Evolutionary conservation across 2,329 filamentous ascomycete genomes (phyloP).

Genomic region (Paecilomyces variotii): DNA sequence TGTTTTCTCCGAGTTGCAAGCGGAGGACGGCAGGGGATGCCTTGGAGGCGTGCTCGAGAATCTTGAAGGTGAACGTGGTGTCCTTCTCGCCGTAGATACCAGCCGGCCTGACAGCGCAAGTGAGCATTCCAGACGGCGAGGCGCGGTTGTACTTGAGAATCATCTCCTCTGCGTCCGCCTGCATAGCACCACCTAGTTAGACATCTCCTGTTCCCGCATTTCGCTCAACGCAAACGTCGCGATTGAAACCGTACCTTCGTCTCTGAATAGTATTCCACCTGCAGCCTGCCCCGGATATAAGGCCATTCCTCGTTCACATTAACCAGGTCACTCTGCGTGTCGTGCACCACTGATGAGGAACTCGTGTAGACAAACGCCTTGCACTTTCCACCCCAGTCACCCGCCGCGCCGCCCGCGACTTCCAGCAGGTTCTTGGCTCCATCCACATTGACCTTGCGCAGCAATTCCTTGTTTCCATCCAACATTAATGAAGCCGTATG

Average conservation of each 20-base stretch:
- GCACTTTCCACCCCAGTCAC: slow-evolving; percentile 50
- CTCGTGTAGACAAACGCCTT: slow-evolving; percentile 86
- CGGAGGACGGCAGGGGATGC: slow-evolving; percentile 53
- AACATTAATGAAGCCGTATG: slow-evolving; percentile 69
- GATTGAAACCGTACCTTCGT: slow-evolving; percentile 59
- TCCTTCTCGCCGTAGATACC: slow-evolving; percentile 91
- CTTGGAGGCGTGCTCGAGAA: slow-evolving; percentile 63
- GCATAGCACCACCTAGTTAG: slow-evolving; percentile 11
- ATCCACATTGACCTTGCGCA: slow-evolving; percentile 78
- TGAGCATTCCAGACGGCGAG: slow-evolving; percentile 54
- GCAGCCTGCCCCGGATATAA: slow-evolving; percentile 60
- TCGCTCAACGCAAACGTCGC: neutral
- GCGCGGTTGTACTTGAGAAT: slow-evolving; percentile 68
- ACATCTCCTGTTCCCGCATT: neutral
- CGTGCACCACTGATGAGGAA: slow-evolving; percentile 77
- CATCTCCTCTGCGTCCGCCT: slow-evolving; percentile 72
- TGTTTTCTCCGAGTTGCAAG: slow-evolving; percentile 71
- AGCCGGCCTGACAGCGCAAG: slow-evolving; percentile 73
- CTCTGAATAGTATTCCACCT: slow-evolving; percentile 79
- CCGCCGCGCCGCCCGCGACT: slow-evolving; percentile 61
- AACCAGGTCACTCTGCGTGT: slow-evolving; percentile 68
- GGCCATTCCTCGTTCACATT: slow-evolving; percentile 83
- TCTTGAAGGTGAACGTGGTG: slow-evolving; percentile 62
- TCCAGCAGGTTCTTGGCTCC: slow-evolving; percentile 65
- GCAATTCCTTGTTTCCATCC: slow-evolving; percentile 49